A percentile compares a stretch with the other conserved stretches of the same genome.
Evolutionary conservation across 176 grass and related monocot genomes (phyloP).

Genomic region (Oryza coarctata): DNA sequence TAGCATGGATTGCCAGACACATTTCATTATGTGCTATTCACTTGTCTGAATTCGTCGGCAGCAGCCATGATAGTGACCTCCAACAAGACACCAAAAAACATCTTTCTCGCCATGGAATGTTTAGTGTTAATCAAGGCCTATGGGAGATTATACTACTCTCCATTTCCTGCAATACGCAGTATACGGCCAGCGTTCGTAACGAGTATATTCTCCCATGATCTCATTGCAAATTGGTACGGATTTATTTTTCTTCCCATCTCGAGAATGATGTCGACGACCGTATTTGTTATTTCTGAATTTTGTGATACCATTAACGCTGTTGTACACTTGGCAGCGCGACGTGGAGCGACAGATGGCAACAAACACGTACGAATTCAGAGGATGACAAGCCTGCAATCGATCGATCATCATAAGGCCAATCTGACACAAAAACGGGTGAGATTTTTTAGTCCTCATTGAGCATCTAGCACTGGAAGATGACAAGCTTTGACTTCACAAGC

Average conservation of each 20-base stretch:
- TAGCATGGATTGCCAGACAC: not conserved
- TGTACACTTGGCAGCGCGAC: constrained; percentile 41
- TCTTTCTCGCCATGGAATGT: constrained; percentile 32
- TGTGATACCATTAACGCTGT: not conserved
- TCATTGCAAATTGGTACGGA: constrained; percentile 6
- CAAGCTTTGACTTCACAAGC: not conserved
- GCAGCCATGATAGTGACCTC: constrained; percentile 26
- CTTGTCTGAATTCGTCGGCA: not conserved
- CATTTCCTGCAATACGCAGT: constrained; percentile 15
- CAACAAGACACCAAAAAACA: constrained; percentile 31
- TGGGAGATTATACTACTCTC: not conserved
- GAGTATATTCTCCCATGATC: constrained; percentile 32
- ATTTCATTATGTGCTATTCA: not conserved
- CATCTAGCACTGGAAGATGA: not conserved
- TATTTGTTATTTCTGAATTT: not conserved
- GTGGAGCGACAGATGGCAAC: constrained; percentile 23
- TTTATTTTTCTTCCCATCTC: not conserved
- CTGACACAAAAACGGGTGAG: constrained; percentile 4
- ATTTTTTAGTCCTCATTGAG: not conserved
- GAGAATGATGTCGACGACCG: constrained; percentile 22
- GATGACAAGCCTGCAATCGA: constrained; percentile 16
- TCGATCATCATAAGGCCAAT: not conserved
- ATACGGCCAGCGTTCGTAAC: not conserved
- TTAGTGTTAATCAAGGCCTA: not conserved
- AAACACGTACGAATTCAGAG: constrained; percentile 37